Conservation (phyloP, 345 rosid genomes). For the Aquilaria yunnanensis region DNA sequence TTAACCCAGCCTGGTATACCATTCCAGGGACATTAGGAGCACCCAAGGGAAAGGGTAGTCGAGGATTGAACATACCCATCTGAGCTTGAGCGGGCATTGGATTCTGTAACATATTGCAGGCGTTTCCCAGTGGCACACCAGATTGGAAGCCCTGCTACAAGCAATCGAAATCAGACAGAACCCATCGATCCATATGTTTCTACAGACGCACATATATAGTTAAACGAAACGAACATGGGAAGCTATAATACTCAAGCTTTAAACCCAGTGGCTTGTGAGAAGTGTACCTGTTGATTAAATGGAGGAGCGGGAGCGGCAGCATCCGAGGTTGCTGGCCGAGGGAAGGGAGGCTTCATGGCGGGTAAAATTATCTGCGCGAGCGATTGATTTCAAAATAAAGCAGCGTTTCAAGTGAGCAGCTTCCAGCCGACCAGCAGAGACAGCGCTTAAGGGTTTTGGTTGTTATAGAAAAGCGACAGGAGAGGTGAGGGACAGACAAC, state of each 20-base stretch:
- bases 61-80: conserved; percentile 31
- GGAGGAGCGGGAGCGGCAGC: conserved; percentile 2
- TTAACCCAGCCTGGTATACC: conserved; percentile 26
- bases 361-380: too few relatives aligned
- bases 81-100: conserved; percentile 25
- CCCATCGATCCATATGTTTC: background rate
- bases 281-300: conserved; percentile 23
- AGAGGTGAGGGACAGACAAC: too few relatives aligned
- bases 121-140: background rate
- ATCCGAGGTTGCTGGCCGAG: conserved; percentile 10
- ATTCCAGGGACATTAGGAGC: conserved; percentile 23
- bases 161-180: background rate
- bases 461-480: too few relatives aligned
- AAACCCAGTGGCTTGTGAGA: background rate
- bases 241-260: too few relatives aligned
- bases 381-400: too few relatives aligned
- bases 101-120: conserved; percentile 10
- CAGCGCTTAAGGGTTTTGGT: too few relatives aligned
- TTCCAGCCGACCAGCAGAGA: too few relatives aligned
- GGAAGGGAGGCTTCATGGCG: conserved; percentile 24
- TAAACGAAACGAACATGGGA: too few relatives aligned
- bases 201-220: background rate
- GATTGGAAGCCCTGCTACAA: conserved; percentile 17
- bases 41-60: conserved; percentile 25
- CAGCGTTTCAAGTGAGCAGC: too few relatives aligned